phyloP scores from a whole-genome alignment of 768 basidiomycete species.

The Tephrocybe sp. region DNA sequence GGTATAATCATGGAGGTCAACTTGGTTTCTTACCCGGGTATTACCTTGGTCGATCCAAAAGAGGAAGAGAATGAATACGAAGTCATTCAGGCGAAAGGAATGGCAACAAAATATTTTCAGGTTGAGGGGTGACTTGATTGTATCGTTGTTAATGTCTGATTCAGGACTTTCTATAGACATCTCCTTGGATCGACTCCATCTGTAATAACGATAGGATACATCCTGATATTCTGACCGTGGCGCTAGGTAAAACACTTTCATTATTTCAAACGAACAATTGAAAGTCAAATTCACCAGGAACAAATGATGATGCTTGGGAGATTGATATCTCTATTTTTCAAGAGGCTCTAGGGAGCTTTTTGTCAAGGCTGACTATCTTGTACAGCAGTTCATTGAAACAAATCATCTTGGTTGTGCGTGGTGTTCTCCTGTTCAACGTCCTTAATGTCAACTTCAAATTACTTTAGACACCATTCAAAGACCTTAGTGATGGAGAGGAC shows the following conservation, averaged over 20 bases:
- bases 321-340: background rate
- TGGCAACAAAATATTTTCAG: background rate
- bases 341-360: background rate
- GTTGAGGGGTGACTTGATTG: too few relatives aligned
- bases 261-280: background rate
- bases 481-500: slow-evolving; percentile 6
- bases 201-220: background rate
- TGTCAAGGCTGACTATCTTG: background rate
- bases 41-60: slow-evolving; percentile 4
- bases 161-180: too few relatives aligned
- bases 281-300: too few relatives aligned
- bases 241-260: background rate
- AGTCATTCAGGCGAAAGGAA: slow-evolving; percentile 1
- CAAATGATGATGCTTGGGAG: slow-evolving; percentile 9
- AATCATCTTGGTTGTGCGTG: slow-evolving; percentile 5
- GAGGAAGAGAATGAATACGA: background rate
- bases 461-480: slow-evolving; percentile 8
- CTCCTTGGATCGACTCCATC: background rate
- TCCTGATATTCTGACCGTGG: slow-evolving; percentile 1
- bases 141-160: too few relatives aligned
- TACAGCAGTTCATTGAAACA: slow-evolving; percentile 2
- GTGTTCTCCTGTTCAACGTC: background rate
- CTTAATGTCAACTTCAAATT: background rate
- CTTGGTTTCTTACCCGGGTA: slow-evolving; percentile 9
- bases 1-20: slow-evolving; percentile 7